phyloP scores from a whole-genome alignment of 225 moss, liverwort and hornwort species.

The Sphagnum contortum region DNA sequence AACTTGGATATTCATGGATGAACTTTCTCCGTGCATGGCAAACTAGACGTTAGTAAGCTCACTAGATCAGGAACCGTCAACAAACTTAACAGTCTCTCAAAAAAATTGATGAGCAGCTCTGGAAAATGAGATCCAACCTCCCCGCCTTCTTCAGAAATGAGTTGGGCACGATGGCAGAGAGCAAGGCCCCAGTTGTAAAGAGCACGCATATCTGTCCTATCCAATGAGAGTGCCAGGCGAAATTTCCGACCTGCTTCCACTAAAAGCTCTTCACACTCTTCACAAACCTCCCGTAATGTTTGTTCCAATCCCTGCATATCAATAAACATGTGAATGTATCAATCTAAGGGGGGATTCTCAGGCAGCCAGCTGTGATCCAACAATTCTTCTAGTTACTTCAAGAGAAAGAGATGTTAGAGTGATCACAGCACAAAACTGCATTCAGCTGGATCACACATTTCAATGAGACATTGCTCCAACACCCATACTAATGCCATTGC shows the following conservation, averaged over 20 bases:
- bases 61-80: too few species aligned
- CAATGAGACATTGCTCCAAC: too few species aligned
- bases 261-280: conserved; percentile 90
- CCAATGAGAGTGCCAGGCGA: conserved; percentile 66
- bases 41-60: too few species aligned
- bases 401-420: too few species aligned
- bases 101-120: not conserved
- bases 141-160: conserved; percentile 87
- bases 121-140: conserved; percentile 41
- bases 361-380: too few species aligned
- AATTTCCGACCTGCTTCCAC: conserved; percentile 91
- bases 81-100: not conserved
- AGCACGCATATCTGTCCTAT: conserved; percentile 77
- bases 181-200: conserved; percentile 95
- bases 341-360: too few species aligned
- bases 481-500: too few species aligned
- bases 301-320: conserved; percentile 40
- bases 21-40: too few species aligned
- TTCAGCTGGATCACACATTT: too few species aligned
- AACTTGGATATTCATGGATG: too few species aligned
- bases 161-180: conserved; percentile 88
- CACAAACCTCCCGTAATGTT: conserved; percentile 76
- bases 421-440: too few species aligned
- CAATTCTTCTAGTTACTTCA: too few species aligned
- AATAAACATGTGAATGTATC: not conserved